Percentiles rank a stretch among this genome's conserved stretches.
Conservation (phyloP, 257 asterid genomes). For the Eustoma russellianum region DNA sequence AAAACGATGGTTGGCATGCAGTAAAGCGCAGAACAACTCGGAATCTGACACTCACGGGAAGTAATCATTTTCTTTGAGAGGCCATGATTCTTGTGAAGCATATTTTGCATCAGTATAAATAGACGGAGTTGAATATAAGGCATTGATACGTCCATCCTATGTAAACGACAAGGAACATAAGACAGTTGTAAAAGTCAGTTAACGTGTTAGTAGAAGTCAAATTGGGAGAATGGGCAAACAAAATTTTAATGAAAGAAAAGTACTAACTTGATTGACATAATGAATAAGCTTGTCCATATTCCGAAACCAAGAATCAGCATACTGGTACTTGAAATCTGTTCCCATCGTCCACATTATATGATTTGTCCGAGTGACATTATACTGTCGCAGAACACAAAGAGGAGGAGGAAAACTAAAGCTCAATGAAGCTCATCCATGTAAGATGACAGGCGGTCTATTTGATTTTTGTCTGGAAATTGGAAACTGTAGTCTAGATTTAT, state of each 20-base stretch:
- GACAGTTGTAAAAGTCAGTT: constrained; percentile 1
- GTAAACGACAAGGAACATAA: constrained; percentile 2
- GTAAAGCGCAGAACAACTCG: background rate
- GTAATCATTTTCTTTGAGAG: constrained; percentile 73
- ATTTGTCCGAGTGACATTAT: constrained; percentile 80
- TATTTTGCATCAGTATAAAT: constrained; percentile 79
- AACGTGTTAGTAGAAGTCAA: background rate
- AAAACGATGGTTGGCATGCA: background rate
- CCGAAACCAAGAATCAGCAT: constrained; percentile 72
- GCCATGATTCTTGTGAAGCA: constrained; percentile 75
- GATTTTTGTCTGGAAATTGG: too few relatives aligned
- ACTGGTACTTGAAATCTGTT: constrained; percentile 91
- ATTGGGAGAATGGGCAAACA: background rate
- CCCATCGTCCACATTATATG: constrained; percentile 99
- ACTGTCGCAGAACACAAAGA: constrained; percentile 34
- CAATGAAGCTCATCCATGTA: too few relatives aligned
- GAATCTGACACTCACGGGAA: constrained; percentile 67
- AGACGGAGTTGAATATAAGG: constrained; percentile 82
- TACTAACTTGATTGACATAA: constrained; percentile 73
- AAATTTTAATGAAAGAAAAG: background rate
- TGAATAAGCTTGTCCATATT: constrained; percentile 96
- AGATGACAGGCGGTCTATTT: too few relatives aligned
- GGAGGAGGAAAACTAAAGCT: background rate
- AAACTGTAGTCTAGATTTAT: too few relatives aligned
- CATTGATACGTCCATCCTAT: constrained; percentile 99